Percentiles rank a stretch among this genome's conserved stretches.
These are phyloP conservation scores for Phytophthora capsici DNA, from an alignment of 352 stramenopile species.

Conservation along the genomic window DNA sequence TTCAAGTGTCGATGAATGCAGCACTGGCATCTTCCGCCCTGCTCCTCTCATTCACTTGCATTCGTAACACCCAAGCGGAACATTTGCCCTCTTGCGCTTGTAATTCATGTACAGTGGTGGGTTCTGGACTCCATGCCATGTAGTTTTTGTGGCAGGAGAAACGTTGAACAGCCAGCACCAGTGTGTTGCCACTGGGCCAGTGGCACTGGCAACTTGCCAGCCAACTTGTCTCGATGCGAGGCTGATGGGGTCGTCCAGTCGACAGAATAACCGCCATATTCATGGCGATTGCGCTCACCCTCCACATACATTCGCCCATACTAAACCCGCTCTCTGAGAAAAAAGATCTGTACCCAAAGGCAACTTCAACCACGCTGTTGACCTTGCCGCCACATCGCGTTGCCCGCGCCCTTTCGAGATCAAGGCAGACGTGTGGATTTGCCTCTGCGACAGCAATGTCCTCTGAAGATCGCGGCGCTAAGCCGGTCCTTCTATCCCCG, in stretches of 20 bases:
- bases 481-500: constrained; percentile 20
- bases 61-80: constrained; percentile 11
- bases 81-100: constrained; percentile 5
- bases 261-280: constrained; percentile 19
- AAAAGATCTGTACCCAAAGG: constrained; percentile 21
- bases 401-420: constrained; percentile 19
- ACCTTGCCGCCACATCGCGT: background rate
- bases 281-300: constrained; percentile 13
- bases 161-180: background rate
- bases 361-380: constrained; percentile 35
- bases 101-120: background rate
- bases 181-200: too few species aligned
- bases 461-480: background rate
- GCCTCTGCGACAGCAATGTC: constrained; percentile 1
- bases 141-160: background rate
- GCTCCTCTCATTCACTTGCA: constrained; percentile 1
- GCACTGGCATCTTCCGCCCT: constrained; percentile 17
- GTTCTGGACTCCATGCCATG: constrained; percentile 15
- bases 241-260: constrained; percentile 15
- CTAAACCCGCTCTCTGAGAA: constrained; percentile 34
- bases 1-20: constrained; percentile 9
- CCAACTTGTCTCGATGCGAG: background rate
- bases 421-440: constrained; percentile 7
- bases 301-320: constrained; percentile 23
- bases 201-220: background rate